Evolutionary conservation across 352 stramenopile genomes (phyloP).

Genomic region (Phytophthora fragariae): DNA sequence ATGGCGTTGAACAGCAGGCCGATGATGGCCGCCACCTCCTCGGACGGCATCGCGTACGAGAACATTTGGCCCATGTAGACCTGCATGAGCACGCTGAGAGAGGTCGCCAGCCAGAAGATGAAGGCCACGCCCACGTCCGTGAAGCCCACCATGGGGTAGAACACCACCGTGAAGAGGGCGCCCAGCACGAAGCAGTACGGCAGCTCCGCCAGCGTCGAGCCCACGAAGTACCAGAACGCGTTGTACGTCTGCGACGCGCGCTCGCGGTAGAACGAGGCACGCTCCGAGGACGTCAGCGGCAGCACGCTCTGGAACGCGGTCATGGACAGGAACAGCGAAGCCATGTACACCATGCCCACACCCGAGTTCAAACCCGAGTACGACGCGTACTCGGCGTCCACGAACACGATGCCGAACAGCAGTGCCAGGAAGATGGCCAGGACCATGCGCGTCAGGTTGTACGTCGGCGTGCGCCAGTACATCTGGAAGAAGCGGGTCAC

Average conservation of each 20-base stretch:
- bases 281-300: slow-evolving; percentile 74
- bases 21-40: slow-evolving; percentile 45
- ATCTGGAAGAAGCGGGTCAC: slow-evolving; percentile 42
- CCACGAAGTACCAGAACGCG: slow-evolving; percentile 63
- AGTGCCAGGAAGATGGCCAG: slow-evolving; percentile 72
- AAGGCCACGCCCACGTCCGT: slow-evolving; percentile 29
- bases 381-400: slow-evolving; percentile 42
- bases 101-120: slow-evolving; percentile 36
- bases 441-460: slow-evolving; percentile 74
- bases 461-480: slow-evolving; percentile 65
- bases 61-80: slow-evolving; percentile 50
- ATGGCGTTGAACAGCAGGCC: slow-evolving; percentile 43
- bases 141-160: slow-evolving; percentile 51
- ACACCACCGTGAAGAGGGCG: slow-evolving; percentile 50
- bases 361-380: slow-evolving; percentile 47
- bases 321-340: slow-evolving; percentile 72
- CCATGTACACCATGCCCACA: slow-evolving; percentile 61
- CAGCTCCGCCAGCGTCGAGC: slow-evolving; percentile 65
- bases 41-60: slow-evolving; percentile 37
- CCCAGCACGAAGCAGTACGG: slow-evolving; percentile 56
- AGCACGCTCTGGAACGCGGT: slow-evolving; percentile 76
- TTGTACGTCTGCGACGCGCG: slow-evolving; percentile 86
- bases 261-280: slow-evolving; percentile 73
- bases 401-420: slow-evolving; percentile 74
- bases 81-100: slow-evolving; percentile 42